Conservation (phyloP, 345 rosid genomes). For the Salix brachista region DNA sequence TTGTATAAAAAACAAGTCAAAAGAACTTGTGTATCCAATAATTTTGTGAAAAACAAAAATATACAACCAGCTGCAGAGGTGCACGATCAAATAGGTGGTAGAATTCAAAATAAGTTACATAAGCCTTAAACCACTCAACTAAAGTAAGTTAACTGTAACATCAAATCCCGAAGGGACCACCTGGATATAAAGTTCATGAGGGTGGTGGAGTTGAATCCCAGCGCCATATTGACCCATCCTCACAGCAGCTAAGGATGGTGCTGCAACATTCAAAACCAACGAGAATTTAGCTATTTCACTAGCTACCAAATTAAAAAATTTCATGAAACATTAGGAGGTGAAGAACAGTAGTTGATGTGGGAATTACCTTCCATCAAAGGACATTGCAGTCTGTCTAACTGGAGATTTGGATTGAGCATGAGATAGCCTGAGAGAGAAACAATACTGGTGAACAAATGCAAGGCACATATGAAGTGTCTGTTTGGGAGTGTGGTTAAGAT, state of each 20-base stretch:
- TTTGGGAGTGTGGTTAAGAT: no score
- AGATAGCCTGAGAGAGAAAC: slow-evolving; percentile 46
- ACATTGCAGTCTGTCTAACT: slow-evolving; percentile 93
- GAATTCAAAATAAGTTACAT: no score
- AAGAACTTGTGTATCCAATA: no score
- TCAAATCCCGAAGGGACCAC: background rate
- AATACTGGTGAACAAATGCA: background rate
- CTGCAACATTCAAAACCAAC: slow-evolving; percentile 39
- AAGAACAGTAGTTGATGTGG: background rate
- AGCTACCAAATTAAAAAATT: background rate
- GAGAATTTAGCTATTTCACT: background rate
- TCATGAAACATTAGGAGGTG: background rate
- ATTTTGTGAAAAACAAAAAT: no score
- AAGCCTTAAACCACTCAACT: no score
- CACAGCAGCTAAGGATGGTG: slow-evolving; percentile 87
- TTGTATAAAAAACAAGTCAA: no score
- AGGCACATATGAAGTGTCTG: background rate
- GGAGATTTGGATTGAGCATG: slow-evolving; percentile 73
- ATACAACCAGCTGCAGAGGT: no score
- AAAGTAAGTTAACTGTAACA: no score
- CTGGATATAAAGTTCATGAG: slow-evolving; percentile 1
- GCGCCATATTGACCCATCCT: slow-evolving; percentile 94
- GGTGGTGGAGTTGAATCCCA: slow-evolving; percentile 64
- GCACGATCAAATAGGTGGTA: no score
- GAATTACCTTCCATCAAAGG: slow-evolving; percentile 75